Evolutionary conservation across 306 rosid species (phyloP).

Genomic region (Vigna radiata): DNA sequence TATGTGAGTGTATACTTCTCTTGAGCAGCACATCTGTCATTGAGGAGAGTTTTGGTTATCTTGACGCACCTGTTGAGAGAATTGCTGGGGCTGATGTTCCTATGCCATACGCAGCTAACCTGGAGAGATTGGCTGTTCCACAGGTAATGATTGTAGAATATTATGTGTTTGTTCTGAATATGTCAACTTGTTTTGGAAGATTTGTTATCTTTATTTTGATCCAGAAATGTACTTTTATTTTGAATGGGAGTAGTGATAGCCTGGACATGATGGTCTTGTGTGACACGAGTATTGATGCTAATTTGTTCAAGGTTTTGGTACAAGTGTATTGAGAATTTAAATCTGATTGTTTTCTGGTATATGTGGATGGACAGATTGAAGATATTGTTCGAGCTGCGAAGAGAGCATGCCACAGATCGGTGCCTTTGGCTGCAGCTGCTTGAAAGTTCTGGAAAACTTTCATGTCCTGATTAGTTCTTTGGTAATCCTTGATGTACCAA

Average conservation of each 20-base stretch:
- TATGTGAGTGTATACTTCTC: slow-evolving; percentile 38
- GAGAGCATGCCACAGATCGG: slow-evolving; percentile 89
- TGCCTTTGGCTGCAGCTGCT: slow-evolving; percentile 74
- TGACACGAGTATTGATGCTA: neutral
- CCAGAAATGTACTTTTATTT: slow-evolving; percentile 14
- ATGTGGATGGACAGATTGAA: slow-evolving; percentile 68
- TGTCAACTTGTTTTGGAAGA: slow-evolving; percentile 8
- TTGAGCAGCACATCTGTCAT: slow-evolving; percentile 81
- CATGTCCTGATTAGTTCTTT: slow-evolving; percentile 51
- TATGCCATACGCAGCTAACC: slow-evolving; percentile 98
- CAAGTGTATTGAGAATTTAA: slow-evolving; percentile 15
- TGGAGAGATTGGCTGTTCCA: slow-evolving; percentile 97
- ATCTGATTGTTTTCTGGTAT: slow-evolving; percentile 37
- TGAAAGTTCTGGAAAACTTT: slow-evolving; percentile 48
- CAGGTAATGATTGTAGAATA: slow-evolving; percentile 63
- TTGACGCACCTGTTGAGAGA: slow-evolving; percentile 98
- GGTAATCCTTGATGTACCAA: slow-evolving; percentile 38
- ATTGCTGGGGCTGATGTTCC: slow-evolving; percentile 97
- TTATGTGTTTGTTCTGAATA: neutral
- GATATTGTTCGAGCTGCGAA: slow-evolving; percentile 97
- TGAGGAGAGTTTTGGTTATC: slow-evolving; percentile 96
- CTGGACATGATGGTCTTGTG: slow-evolving; percentile 2
- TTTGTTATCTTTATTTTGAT: slow-evolving; percentile 10
- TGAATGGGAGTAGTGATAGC: slow-evolving; percentile 3
- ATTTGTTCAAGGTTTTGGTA: slow-evolving; percentile 29